Base-by-base conservation (phyloP, 805 yeast species). In the Jamesozyma piceae region DNA sequence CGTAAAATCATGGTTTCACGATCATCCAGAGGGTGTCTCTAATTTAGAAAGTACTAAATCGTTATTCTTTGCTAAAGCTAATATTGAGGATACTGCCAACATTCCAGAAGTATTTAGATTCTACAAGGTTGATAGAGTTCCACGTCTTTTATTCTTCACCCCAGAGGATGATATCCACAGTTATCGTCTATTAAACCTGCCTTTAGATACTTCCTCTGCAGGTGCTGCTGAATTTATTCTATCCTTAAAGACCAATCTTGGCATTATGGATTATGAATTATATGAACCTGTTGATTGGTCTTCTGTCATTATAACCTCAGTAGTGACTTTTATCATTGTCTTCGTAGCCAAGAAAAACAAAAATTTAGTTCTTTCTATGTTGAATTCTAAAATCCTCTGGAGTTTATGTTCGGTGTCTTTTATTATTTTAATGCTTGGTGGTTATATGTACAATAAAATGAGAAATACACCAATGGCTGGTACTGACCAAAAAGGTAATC, bases 401-500 rank as follows among this genome's bases (percentile, higher is more conserved):
- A 82, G 84, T 35, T 74, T 78, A 2, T 36, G 74, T 10, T 53
- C 51, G 18, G 72, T 84, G 3, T 68, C 84, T n/a, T 66, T 82
- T 43, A 73, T 85, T 30, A 67, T 89, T 46, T 65, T 88, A 51
- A 84, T 89, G 69, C 78, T 75, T 38, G 71, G 90, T 6, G 98
- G 98, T 15, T 83, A 88, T 65, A 92, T 92, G 98, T 92, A 78
- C 73, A 89, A 87, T 62, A 74, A 76, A 51, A 92, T 92, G 49
- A 77, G 97, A 62, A 74, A 74, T 31, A 72, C 80, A 5, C 88
- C 72, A 26, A 67, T 71, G 48, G 68, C 74, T 30, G 74, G 74
- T 27, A 60, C 63, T 35, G 60, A 63, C 35, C 60, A 59, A 30
- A 51, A 60, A 35, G 75, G 75, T 38, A 58, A 57, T 21, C 60